Base-by-base conservation (phyloP, 345 rosid genomes). In the Eucalyptus polyanthemos region DNA sequence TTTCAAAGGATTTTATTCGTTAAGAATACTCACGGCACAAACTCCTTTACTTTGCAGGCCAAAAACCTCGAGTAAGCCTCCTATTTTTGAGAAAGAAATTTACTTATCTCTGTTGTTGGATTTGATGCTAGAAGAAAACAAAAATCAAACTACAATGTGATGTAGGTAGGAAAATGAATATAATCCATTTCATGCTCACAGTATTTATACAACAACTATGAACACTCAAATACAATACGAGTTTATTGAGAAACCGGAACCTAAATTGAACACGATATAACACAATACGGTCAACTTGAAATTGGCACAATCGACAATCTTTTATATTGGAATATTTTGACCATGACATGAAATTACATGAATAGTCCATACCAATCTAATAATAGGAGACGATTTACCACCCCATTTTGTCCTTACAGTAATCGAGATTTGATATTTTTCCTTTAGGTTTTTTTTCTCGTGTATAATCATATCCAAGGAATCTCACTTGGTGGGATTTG, bases 331-430 rank as follows among this genome's bases (percentile, higher is more conserved):
- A 29, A 65, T 14, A n/a, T 65, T 29, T 62, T 62, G 9, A 62
- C 29, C 72, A 29, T 0, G 9, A 7, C 10, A 29, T 62, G 37
- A 14, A 29, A 65, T 29, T 4, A n/a, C 37, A 14, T 0, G 0
- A 7, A 65, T n/a, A 65, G 37, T 60, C 37, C 31, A 62, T 62
- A 29, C 8, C 0, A 3, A 27, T 62, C 34, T 13, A 13, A 29
- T 29, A 4, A 62, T 0, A 2, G 1, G 2, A 62, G 34, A 62
- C 0, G 9, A 29, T 14, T 62, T 14, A 1, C 72, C 34, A 62
- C 34, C 19, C 72, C 1, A 62, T 29, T 62, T 62, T 0, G 0
- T 29, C 34, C 19, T 62, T 14, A 29, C 3, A 62, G 14, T 62
- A 2, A 62, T 29, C 9, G 10, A 62, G 37, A 29, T 62, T 14